Percentiles rank a stretch among this genome's conserved stretches.
phyloP scores from a whole-genome alignment of 2,329 filamentous ascomycete genomes.

The Lanzia echinophila region DNA sequence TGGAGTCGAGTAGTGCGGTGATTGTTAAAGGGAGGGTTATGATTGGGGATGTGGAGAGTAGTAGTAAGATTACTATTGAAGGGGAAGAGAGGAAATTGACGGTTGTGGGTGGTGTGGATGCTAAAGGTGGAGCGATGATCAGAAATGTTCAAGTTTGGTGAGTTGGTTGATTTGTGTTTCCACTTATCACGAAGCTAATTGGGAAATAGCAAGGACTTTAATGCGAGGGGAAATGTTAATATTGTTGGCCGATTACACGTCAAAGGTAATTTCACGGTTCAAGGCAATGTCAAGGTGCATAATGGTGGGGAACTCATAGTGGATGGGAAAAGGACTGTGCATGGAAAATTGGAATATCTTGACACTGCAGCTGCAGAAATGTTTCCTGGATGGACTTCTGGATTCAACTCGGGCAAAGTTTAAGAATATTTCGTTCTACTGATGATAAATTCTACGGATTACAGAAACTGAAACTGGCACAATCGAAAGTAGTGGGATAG shows the following conservation, averaged over 20 bases:
- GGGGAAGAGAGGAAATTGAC: conserved; percentile 2
- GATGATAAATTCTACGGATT: too few relatives aligned
- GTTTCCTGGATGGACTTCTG: too few relatives aligned
- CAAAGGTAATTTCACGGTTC: conserved; percentile 19
- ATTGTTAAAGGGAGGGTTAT: background rate
- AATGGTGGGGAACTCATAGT: conserved; percentile 17
- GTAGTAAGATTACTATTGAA: conserved; percentile 14
- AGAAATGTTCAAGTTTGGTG: conserved; percentile 13
- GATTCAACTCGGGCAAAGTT: too few relatives aligned
- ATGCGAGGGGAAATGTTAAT: conserved; percentile 10
- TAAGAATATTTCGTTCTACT: too few relatives aligned
- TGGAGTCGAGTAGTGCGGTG: conserved; percentile 2
- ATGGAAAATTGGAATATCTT: conserved; percentile 16
- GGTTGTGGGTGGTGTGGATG: conserved; percentile 11
- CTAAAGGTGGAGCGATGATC: background rate
- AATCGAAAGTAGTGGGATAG: too few relatives aligned
- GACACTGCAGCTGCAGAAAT: too few relatives aligned
- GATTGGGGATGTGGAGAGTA: conserved; percentile 13
- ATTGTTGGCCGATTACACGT: conserved; percentile 19
- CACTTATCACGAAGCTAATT: background rate
- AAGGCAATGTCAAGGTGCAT: conserved; percentile 15
- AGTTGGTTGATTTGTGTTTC: background rate
- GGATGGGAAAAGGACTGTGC: conserved; percentile 22
- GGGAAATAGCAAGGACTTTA: conserved; percentile 11
- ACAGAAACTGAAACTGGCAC: too few relatives aligned